phyloP scores from a whole-genome alignment of 2,329 filamentous ascomycete genomes.

The Sclerotinia borealis region DNA sequence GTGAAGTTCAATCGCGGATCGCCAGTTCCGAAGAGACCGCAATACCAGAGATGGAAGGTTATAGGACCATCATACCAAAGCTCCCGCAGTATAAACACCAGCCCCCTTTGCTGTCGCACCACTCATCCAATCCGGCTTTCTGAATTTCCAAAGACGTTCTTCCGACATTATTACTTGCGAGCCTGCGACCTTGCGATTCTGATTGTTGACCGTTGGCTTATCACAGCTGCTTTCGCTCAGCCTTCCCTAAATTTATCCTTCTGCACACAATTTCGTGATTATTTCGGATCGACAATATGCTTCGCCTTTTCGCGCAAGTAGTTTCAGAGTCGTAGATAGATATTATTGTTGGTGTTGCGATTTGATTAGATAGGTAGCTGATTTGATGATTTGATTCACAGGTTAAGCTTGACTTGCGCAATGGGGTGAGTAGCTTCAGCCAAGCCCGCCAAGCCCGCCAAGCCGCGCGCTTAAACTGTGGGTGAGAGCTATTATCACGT shows the following conservation, averaged over 20 bases:
- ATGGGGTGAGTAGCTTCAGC: conserved; percentile 1
- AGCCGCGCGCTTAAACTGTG: neutral
- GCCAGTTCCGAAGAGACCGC: neutral
- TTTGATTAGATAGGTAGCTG: neutral
- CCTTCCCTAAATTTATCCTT: neutral
- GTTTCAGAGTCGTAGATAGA: neutral
- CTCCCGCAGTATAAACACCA: conserved; percentile 57
- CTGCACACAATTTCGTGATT: neutral
- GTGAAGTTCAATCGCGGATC: neutral
- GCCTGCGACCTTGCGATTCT: neutral
- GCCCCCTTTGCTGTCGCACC: conserved; percentile 57
- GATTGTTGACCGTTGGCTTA: neutral
- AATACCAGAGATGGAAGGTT: neutral
- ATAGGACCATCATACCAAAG: conserved; percentile 45
- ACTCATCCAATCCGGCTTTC: conserved; percentile 61
- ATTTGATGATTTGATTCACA: neutral
- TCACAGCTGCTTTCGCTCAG: neutral
- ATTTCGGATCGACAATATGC: neutral
- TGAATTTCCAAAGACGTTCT: conserved; percentile 62
- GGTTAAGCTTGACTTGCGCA: neutral
- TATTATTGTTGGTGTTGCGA: neutral
- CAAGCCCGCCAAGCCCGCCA: conserved; percentile 3
- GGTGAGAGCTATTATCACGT: neutral
- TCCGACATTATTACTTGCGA: conserved; percentile 45
- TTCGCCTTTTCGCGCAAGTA: neutral